Evolutionary conservation across 768 basidiomycete genomes (phyloP).

Genomic region (Rossbeevera mucosa): DNA sequence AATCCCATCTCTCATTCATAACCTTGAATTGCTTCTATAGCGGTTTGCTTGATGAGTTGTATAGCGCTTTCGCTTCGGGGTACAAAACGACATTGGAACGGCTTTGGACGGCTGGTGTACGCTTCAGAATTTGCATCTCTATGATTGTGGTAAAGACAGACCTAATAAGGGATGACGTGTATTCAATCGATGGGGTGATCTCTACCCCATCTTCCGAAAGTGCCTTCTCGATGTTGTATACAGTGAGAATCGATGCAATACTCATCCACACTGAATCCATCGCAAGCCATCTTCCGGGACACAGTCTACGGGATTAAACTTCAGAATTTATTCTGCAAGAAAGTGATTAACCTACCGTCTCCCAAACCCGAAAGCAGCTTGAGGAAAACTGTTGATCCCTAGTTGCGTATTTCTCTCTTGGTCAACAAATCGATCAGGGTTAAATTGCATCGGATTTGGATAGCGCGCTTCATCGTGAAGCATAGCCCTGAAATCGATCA

Average conservation of each 20-base stretch:
- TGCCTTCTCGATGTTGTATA: constrained; percentile 38
- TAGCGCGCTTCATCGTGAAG: constrained; percentile 38
- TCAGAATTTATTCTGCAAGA: neutral
- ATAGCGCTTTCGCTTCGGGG: constrained; percentile 33
- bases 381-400: constrained; percentile 35
- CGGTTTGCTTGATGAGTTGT: constrained; percentile 25
- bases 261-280: constrained; percentile 42
- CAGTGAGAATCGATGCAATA: constrained; percentile 37
- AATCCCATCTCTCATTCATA: neutral
- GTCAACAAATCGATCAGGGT: constrained; percentile 35
- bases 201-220: constrained; percentile 29
- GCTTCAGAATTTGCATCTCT: neutral
- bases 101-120: constrained; percentile 36
- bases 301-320: constrained; percentile 29
- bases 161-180: constrained; percentile 35
- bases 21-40: neutral
- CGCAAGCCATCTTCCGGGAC: constrained; percentile 44
- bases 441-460: constrained; percentile 38
- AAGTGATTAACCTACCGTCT: constrained; percentile 28
- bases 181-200: constrained; percentile 34
- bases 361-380: constrained; percentile 40
- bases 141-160: constrained; percentile 12
- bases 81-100: constrained; percentile 36
- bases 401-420: constrained; percentile 20
- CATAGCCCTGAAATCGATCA: constrained; percentile 33